Evolutionary conservation across 257 asterid genomes (phyloP), one percentile per base, ranked within the genome.

Genomic region (Plantago major): DNA sequence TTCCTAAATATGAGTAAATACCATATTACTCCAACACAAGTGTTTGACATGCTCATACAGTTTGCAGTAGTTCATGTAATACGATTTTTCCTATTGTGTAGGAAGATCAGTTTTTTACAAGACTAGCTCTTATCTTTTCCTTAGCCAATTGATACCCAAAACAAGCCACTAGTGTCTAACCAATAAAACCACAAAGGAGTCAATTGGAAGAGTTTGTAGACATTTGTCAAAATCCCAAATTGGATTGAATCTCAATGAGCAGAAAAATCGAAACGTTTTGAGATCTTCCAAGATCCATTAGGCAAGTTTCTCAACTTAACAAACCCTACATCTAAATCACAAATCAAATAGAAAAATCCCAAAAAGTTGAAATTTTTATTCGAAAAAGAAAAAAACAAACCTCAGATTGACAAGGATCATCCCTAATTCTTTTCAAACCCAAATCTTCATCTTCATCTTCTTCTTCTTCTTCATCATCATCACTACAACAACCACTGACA

Each of bases 371-470:
- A 28, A 10, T 11, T 37, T 54, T 16, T 11, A 14, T 5, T 7
- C 7, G 28, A 56, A 6, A 11, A 42, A 3, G 11, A 42, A 11
- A 17, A 8, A 10, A 68, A 62, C 19, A 6, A 73, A 78, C 83
- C 80, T 78, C 80, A 52, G 73, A 74, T 14, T 64, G 77, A 42
- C 42, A 60, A 17, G 50, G 9, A 17, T 53, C 18, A 3, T 55
- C 66, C 0, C 76, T 68, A 3, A 61, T 62, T 52, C 84, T 67
- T 63, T 76, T 76, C 17, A 67, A 67, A 1, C 64, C 66, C 14
- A 70, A 33, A 19, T 64, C 65, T 28, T 70, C 77, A 19, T 64
- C 65, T 28, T 70, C 77, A 10, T 58, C 63, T 14, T 42, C 79
- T 1, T 54, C 60, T 10, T 55, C 60, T 7, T 65, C 77, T 11